Conservation (phyloP, 768 basidiomycete species). For the Mycena crocata region DNA sequence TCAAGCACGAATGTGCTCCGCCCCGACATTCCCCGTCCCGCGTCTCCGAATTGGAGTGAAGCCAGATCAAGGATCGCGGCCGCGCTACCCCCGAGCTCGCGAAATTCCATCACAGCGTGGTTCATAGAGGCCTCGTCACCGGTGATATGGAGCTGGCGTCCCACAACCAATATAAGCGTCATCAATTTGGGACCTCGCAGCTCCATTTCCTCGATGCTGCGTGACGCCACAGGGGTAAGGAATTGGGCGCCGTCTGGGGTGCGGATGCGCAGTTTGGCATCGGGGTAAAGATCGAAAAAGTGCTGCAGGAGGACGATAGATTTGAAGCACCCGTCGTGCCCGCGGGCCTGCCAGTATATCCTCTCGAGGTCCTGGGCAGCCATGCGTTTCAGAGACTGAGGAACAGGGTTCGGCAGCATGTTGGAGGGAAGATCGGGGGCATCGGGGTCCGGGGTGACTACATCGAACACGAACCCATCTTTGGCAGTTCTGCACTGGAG, state of each 20-base stretch:
- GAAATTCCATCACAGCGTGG: neutral
- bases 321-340: constrained; percentile 36
- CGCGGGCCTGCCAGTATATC: constrained; percentile 36
- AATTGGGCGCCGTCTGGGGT: constrained; percentile 22
- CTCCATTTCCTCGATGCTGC: neutral
- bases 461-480: constrained; percentile 31
- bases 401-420: too few relatives aligned
- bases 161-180: neutral
- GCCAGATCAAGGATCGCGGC: constrained; percentile 28
- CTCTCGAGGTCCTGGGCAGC: constrained; percentile 38
- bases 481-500: constrained; percentile 6
- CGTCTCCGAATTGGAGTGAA: constrained; percentile 39
- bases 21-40: constrained; percentile 32
- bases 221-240: neutral
- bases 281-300: constrained; percentile 31
- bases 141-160: neutral
- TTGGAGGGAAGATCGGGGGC: constrained; percentile 34
- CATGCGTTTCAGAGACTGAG: too few relatives aligned
- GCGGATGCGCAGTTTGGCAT: constrained; percentile 26
- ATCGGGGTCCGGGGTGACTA: neutral
- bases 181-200: neutral
- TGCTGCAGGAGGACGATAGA: constrained; percentile 32
- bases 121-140: neutral
- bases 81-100: neutral
- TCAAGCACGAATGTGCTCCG: constrained; percentile 31